Conservation (phyloP, 2,329 filamentous ascomycete genomes). For the Dactylella cylindrospora region DNA sequence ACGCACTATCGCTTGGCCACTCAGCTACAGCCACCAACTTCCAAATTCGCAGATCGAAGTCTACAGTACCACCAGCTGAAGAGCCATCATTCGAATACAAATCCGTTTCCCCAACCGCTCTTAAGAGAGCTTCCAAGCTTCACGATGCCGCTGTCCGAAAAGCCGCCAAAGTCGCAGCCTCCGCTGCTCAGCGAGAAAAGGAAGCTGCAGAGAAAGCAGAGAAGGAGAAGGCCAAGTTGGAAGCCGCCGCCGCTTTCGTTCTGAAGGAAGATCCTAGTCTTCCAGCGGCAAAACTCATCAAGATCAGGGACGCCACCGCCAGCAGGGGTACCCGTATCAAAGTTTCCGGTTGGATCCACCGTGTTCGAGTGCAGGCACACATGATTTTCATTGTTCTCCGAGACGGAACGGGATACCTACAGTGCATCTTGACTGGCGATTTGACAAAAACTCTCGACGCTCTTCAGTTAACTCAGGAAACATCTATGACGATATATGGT, state of each 20-base stretch:
- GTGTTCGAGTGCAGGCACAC: conserved; percentile 77
- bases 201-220: conserved; percentile 73
- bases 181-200: conserved; percentile 73
- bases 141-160: conserved; percentile 57
- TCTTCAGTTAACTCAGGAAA: conserved; percentile 79
- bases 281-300: conserved; percentile 64
- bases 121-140: conserved; percentile 77
- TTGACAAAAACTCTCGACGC: conserved; percentile 91
- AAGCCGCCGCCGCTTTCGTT: conserved; percentile 78
- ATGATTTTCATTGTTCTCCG: conserved; percentile 82
- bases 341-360: conserved; percentile 80
- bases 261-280: conserved; percentile 70
- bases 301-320: conserved; percentile 66
- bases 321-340: conserved; percentile 72
- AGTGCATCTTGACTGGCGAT: conserved; percentile 73
- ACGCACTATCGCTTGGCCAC: conserved; percentile 64
- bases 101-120: conserved; percentile 64
- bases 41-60: conserved; percentile 47
- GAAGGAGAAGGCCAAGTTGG: conserved; percentile 70
- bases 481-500: conserved; percentile 79
- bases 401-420: conserved; percentile 81
- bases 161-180: conserved; percentile 79
- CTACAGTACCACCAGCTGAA: conserved; percentile 57
- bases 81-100: conserved; percentile 63
- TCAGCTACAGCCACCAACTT: conserved; percentile 52